Percentiles rank a stretch among this genome's conserved stretches.
These are phyloP conservation scores for Lophiostoma macrostomum DNA, from an alignment of 495 filamentous ascomycete species.

Conservation along the genomic window DNA sequence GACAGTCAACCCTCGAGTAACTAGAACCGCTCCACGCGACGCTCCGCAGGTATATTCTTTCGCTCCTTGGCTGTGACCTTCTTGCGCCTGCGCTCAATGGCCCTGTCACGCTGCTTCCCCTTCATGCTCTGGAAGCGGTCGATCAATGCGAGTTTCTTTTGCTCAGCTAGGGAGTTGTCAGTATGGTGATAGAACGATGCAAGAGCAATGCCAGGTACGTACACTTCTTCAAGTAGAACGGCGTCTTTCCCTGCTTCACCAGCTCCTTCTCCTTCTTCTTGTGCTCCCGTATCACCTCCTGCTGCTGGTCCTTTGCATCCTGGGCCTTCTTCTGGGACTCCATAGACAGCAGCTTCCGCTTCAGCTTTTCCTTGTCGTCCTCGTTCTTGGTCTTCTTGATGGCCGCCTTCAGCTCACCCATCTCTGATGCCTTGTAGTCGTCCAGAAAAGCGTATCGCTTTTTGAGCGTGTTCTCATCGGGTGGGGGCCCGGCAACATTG, in stretches of 20 bases:
- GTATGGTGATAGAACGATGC: not conserved
- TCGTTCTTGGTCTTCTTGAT: constrained; percentile 65
- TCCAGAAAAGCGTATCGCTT: constrained; percentile 82
- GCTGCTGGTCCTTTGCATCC: constrained; percentile 61
- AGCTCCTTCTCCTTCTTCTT: constrained; percentile 77
- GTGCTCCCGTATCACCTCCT: constrained; percentile 65
- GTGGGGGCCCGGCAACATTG: constrained; percentile 45
- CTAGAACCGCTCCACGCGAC: constrained; percentile 39
- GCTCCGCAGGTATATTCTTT: constrained; percentile 68
- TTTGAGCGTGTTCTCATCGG: constrained; percentile 55
- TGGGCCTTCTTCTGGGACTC: constrained; percentile 67
- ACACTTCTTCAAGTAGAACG: constrained; percentile 82
- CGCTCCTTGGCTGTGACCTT: constrained; percentile 78
- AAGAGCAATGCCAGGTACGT: constrained; percentile 1
- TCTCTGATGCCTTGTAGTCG: constrained; percentile 75
- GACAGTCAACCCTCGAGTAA: too few relatives aligned
- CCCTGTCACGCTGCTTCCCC: constrained; percentile 73
- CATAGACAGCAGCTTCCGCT: constrained; percentile 49
- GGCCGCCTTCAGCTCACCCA: constrained; percentile 64
- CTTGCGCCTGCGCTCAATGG: constrained; percentile 78
- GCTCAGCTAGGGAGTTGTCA: constrained; percentile 52
- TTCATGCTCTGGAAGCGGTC: constrained; percentile 78
- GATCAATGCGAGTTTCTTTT: constrained; percentile 77
- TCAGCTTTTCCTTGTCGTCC: constrained; percentile 60
- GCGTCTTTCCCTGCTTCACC: constrained; percentile 77